Conservation (phyloP, 2,329 filamentous ascomycete genomes). For the Colletotrichum eleusines region DNA sequence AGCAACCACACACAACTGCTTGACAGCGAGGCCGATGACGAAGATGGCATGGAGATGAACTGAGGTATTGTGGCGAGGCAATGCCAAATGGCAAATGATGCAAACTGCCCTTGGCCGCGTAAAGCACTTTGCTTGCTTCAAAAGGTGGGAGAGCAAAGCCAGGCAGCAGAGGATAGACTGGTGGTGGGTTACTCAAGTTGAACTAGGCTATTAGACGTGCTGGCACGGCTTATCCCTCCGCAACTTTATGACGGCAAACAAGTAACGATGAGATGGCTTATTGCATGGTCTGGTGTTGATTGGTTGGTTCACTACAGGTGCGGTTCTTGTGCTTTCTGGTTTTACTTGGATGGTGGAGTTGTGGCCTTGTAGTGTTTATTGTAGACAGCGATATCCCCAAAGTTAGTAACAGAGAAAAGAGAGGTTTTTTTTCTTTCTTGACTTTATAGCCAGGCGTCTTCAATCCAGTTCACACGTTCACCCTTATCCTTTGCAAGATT, state of each 20-base stretch:
- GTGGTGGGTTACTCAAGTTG: background rate
- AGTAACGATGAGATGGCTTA: conserved; percentile 19
- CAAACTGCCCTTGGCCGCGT: background rate
- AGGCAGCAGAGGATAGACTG: background rate
- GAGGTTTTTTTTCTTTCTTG: background rate
- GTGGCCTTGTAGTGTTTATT: conserved; percentile 9
- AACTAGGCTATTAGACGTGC: background rate
- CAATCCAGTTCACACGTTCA: conserved; percentile 2
- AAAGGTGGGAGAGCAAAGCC: background rate
- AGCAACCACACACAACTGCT: conserved; percentile 69
- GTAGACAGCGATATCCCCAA: conserved; percentile 38
- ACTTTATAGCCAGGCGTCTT: background rate
- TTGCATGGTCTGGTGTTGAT: conserved; percentile 31
- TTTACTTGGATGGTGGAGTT: conserved; percentile 19
- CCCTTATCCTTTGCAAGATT: conserved; percentile 15
- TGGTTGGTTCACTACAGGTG: background rate
- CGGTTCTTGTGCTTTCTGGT: background rate
- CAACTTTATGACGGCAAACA: conserved; percentile 2
- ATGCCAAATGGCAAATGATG: background rate
- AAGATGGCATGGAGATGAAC: conserved; percentile 72
- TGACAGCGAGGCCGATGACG: conserved; percentile 70
- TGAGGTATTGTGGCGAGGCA: conserved; percentile 40
- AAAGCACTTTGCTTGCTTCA: background rate
- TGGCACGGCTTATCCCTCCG: background rate
- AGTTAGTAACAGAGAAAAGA: conserved; percentile 10